Evolutionary conservation across 2,329 filamentous ascomycete genomes (phyloP).

Genomic region (Thielaviopsis cerberus): DNA sequence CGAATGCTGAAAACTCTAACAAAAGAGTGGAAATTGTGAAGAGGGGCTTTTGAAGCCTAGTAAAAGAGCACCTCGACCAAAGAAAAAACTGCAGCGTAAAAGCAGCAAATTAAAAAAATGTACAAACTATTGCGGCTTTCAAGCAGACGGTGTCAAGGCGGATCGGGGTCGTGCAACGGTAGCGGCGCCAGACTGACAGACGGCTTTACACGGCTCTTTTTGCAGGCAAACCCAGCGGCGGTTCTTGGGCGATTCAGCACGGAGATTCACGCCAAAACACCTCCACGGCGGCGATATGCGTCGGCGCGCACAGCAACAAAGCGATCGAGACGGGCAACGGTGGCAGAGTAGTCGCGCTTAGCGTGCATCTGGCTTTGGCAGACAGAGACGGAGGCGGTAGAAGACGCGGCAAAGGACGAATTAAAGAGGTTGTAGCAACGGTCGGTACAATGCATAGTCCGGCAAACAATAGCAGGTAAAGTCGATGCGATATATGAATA

Average conservation of each 20-base stretch:
- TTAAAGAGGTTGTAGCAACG: neutral
- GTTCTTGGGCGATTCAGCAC: neutral
- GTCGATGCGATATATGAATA: neutral
- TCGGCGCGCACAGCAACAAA: conserved; percentile 9
- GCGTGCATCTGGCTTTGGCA: conserved; percentile 4
- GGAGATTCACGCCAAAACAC: conserved; percentile 10
- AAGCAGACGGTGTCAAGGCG: conserved; percentile 5
- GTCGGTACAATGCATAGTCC: conserved; percentile 11
- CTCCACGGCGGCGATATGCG: conserved; percentile 12
- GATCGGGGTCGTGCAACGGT: conserved; percentile 8
- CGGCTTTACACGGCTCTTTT: neutral
- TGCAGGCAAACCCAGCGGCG: neutral
- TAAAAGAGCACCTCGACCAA: neutral
- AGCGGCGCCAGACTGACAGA: neutral
- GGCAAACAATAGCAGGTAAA: neutral
- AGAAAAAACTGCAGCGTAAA: neutral
- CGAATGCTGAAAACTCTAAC: conserved; percentile 10
- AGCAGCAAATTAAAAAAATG: neutral
- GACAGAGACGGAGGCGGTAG: neutral
- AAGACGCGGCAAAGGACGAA: neutral
- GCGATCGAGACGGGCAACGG: conserved; percentile 1
- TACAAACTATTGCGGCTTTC: neutral
- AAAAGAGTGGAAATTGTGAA: conserved; percentile 8
- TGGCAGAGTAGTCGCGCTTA: neutral
- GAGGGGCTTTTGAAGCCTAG: neutral